Evolutionary conservation across 495 filamentous ascomycete genomes (phyloP), one percentile per base, ranked within the genome.

Genomic region (Daldinia grandis): DNA sequence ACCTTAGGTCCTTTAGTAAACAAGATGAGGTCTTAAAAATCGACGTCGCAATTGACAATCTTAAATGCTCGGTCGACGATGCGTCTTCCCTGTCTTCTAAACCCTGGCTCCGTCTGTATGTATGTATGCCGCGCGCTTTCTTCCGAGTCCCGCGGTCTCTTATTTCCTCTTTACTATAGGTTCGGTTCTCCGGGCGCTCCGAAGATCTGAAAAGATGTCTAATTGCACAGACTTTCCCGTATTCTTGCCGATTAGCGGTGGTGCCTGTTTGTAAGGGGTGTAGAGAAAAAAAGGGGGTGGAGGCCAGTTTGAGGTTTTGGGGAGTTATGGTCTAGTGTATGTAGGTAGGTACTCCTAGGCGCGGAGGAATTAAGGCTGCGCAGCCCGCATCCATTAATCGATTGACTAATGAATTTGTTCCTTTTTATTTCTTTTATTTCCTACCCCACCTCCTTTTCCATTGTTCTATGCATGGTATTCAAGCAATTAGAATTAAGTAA

Each of bases 21-120:
- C 27, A 50, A 55, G 10, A 15, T 51, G 50, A 14, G 17, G 7
- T 21, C 58, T 31, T 68, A 56, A 15, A 62, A 24, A 58, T 59
- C 25, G 64, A 67, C 37, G 64, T 72, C 64, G 64, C 27, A 64
- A 53, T 68, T 67, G 35, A 66, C 50, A 69, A 69, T 69, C 61
- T 73, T 73, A 73, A 58, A 60, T 56, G 24, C 50, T 68, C 60
- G 30, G 64, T 68, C 47, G 30, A 47, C 55, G 60, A 42, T 42
- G 37, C 53, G 58, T 68, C 28, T 68, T 64, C 56, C 69, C 65
- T 68, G 49, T 63, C 44, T 49, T 50, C 15, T 27, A 1, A 7
- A 44, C 27, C 27, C 58, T 51, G 17, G n/a, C n/a, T 49, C 28
- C 21, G 27, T 60, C 31, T 63, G 3, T 38, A 19, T 50, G 17